Evolutionary conservation across 2,329 filamentous ascomycete genomes (phyloP).

Genomic region (Ceratocystis cacaofunesta): DNA sequence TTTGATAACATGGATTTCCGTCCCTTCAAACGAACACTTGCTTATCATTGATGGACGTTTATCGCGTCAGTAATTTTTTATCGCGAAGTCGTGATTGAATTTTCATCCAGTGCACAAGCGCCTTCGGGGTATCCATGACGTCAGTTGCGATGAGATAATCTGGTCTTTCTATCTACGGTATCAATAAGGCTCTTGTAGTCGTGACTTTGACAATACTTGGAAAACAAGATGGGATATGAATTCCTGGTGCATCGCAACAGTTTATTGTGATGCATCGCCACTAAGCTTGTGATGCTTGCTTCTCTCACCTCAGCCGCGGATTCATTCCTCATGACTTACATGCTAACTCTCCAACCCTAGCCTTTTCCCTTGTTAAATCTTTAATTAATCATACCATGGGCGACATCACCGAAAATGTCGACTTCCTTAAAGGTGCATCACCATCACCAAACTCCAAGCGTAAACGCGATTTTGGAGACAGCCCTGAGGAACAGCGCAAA

Average conservation of each 20-base stretch:
- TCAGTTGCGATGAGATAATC: neutral
- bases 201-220: neutral
- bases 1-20: neutral
- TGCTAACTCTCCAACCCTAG: neutral
- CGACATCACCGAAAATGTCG: constrained; percentile 12
- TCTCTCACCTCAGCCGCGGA: neutral
- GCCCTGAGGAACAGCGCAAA: constrained; percentile 37
- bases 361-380: neutral
- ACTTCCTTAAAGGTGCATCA: constrained; percentile 12
- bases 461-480: constrained; percentile 37
- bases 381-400: constrained; percentile 8
- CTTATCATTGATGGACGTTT: neutral
- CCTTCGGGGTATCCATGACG: neutral
- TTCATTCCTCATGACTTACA: neutral
- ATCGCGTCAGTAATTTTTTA: constrained; percentile 1
- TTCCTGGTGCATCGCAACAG: neutral
- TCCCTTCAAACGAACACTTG: too few species aligned
- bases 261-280: neutral
- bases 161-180: neutral
- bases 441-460: constrained; percentile 38
- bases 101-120: neutral
- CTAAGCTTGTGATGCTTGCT: neutral
- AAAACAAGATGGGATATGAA: neutral
- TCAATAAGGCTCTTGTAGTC: neutral
- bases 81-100: constrained; percentile 2